Base-by-base conservation (phyloP, 179 eudicot genomes). In the Spergularia azorica region DNA sequence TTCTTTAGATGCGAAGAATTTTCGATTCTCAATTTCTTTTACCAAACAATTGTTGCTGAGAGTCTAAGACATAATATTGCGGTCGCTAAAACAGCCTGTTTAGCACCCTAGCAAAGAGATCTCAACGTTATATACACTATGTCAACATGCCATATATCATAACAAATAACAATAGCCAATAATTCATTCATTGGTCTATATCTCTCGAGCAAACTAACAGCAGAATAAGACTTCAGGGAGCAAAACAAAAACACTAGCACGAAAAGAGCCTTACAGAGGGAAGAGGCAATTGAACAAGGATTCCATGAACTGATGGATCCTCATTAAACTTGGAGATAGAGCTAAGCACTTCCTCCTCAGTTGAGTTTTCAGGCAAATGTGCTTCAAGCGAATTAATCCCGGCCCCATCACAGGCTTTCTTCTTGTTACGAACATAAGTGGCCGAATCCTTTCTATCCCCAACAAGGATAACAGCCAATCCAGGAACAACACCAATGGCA, bases 381-480 rank as follows among this genome's bases (percentile, higher is more conserved):
- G 84, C 94, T 82, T 95, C 92, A 83, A 82, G 89, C 36, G 97
- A 95, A 71, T 85, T 90, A 61, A 95, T 93, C 48, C 99, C 97
- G 6, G 84, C 99, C 4, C 87, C 61, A n/a, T 90, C 92, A 82
- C 99, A 93, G 64, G 97, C 95, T 78, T 91, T 93, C 80, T 95
- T 93, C 87, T 95, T 95, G 82, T 87, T 95, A 51, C 94, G 92
- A 41, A 95, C 97, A 71, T 93, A 93, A 52, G 94, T 90, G 55
- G 97, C 97, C 41, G 99, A 95, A 70, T 95, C 99, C 86, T 88
- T 88, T 66, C 94, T 87, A 62, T 93, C 91, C 15, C 98, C 98
- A 76, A 95, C 95, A 64, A 95, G 92, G 46, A 95, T 87, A 57
- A 93, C 99, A 18, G 97, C 97, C 82, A 95, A 81, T 41, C 99